Conservation (phyloP, 176 grass and related monocot genomes). For the Avena atlantica region DNA sequence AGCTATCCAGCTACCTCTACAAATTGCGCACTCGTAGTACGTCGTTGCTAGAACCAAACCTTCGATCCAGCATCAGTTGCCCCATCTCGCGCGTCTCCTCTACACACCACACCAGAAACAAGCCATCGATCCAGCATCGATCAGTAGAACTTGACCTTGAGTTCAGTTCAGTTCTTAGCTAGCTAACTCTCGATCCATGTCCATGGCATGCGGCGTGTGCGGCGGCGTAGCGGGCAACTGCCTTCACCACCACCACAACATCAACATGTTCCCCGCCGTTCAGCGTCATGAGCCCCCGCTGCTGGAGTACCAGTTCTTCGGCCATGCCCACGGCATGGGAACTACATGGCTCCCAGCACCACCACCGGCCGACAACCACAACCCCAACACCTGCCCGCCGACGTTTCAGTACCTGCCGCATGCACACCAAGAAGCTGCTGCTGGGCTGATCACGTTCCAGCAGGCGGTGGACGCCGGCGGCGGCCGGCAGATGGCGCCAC, state of each 20-base stretch:
- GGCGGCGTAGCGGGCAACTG: background rate
- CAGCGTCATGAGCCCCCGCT: slow-evolving; percentile 8
- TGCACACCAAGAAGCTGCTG: background rate
- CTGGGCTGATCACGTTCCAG: background rate
- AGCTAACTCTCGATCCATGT: background rate
- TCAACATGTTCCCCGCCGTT: background rate
- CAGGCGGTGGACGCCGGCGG: background rate
- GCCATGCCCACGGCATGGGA: background rate
- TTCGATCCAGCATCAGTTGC: too few species aligned
- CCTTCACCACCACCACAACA: background rate
- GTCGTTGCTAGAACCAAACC: too few species aligned
- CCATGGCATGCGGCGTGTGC: slow-evolving; percentile 36
- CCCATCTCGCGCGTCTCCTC: background rate
- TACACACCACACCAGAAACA: background rate
- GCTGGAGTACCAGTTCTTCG: slow-evolving; percentile 48
- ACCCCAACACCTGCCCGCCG: background rate
- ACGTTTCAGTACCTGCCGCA: background rate
- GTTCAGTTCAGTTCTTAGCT: background rate
- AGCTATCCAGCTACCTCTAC: background rate
- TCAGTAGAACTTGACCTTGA: background rate
- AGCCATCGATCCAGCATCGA: too few species aligned
- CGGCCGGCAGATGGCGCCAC: background rate
- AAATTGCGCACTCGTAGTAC: too few species aligned
- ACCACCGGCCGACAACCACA: background rate
- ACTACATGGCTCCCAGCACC: slow-evolving; percentile 20